Percentiles rank a stretch among this genome's conserved stretches.
These are phyloP conservation scores for Mycena amicta DNA, from an alignment of 768 basidiomycete species.

Conservation along the genomic window DNA sequence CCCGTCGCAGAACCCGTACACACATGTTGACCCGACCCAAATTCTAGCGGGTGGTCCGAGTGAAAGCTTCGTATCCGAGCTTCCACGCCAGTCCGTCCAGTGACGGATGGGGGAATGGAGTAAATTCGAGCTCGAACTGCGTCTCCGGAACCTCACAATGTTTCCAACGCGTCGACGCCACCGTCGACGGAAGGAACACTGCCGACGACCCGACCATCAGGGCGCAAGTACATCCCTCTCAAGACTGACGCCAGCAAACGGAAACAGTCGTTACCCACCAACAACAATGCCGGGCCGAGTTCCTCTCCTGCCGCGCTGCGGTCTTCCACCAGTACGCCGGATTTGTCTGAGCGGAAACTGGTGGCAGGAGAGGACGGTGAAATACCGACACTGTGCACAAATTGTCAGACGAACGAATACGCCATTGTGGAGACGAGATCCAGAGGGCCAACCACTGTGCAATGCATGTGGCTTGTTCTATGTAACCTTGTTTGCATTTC, in stretches of 20 bases:
- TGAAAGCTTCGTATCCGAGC: constrained; percentile 45
- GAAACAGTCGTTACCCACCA: constrained; percentile 45
- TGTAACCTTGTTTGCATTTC: constrained; percentile 67
- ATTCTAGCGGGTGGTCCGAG: constrained; percentile 50
- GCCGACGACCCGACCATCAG: constrained; percentile 27
- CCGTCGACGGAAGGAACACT: constrained; percentile 61
- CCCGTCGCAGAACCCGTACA: constrained; percentile 54
- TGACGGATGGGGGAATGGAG: constrained; percentile 77
- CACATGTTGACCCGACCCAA: constrained; percentile 92
- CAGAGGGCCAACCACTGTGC: constrained; percentile 90
- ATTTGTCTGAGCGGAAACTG: constrained; percentile 41
- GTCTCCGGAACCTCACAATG: constrained; percentile 74
- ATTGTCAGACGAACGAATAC: constrained; percentile 96
- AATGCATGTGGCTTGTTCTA: constrained; percentile 94
- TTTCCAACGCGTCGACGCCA: constrained; percentile 73
- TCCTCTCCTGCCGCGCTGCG: constrained; percentile 40
- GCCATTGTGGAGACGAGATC: constrained; percentile 89
- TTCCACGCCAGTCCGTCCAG: constrained; percentile 81
- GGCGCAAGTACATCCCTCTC: constrained; percentile 65
- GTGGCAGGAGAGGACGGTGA: constrained; percentile 67
- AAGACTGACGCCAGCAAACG: constrained; percentile 60
- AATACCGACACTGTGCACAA: constrained; percentile 84
- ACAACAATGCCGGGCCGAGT: constrained; percentile 14
- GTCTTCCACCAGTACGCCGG: constrained; percentile 71
- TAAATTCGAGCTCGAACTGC: constrained; percentile 68